These are phyloP conservation scores for Cubamyces sp. DNA, from an alignment of 768 basidiomycete species.

Conservation along the genomic window DNA sequence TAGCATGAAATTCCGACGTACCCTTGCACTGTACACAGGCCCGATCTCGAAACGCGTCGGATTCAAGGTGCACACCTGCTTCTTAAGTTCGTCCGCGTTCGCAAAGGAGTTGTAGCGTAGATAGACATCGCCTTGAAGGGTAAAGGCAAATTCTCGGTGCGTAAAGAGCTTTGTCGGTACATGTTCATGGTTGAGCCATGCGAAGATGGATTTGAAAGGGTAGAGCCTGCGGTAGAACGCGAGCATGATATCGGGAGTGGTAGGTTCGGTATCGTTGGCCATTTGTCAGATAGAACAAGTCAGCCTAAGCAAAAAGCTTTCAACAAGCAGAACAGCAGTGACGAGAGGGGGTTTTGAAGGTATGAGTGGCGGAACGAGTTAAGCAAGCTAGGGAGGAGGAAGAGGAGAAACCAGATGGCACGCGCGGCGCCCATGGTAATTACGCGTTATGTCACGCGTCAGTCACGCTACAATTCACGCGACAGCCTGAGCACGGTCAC, in stretches of 20 bases:
- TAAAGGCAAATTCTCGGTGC: constrained; percentile 95
- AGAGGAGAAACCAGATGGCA: too few relatives aligned
- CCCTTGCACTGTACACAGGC: constrained; percentile 86
- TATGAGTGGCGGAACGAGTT: too few relatives aligned
- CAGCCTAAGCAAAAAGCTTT: too few relatives aligned
- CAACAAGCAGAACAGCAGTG: too few relatives aligned
- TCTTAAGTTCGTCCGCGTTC: constrained; percentile 87
- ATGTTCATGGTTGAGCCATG: constrained; percentile 94
- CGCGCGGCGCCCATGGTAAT: too few relatives aligned
- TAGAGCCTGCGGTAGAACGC: constrained; percentile 90
- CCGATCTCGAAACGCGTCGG: constrained; percentile 98
- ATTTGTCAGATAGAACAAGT: background rate
- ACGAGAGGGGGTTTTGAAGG: too few relatives aligned
- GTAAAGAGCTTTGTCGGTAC: constrained; percentile 80
- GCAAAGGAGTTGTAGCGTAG: constrained; percentile 93
- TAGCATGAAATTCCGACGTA: constrained; percentile 44
- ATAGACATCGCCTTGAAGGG: constrained; percentile 88
- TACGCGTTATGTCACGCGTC: too few relatives aligned
- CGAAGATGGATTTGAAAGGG: constrained; percentile 92
- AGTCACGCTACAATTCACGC: too few relatives aligned
- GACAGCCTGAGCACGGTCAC: too few relatives aligned
- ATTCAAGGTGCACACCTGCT: constrained; percentile 80
- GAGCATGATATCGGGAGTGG: constrained; percentile 66
- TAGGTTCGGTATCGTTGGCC: constrained; percentile 20
- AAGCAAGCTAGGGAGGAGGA: too few relatives aligned